These are phyloP conservation scores for Blakeslea trispora DNA, from an alignment of 371 early-diverging fungal genomes.

Conservation along the genomic window DNA sequence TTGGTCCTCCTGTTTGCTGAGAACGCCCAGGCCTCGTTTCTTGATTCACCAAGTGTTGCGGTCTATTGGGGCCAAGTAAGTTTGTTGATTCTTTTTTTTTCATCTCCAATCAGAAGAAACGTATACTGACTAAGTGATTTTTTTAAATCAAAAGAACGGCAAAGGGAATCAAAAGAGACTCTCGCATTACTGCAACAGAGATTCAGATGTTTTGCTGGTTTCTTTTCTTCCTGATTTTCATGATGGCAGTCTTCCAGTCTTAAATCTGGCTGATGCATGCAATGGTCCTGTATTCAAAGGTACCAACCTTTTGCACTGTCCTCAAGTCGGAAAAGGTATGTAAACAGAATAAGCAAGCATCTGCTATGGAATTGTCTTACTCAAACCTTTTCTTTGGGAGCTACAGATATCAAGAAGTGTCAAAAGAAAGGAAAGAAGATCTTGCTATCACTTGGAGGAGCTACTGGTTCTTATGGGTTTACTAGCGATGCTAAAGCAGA, in stretches of 20 bases:
- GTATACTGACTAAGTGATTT: too few species aligned
- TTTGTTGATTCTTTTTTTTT: too few species aligned
- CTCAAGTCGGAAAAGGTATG: constrained; percentile 52
- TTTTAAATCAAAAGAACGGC: constrained; percentile 27
- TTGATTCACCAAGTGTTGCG: constrained; percentile 16
- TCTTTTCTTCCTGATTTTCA: constrained; percentile 61
- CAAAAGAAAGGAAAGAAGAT: constrained; percentile 65
- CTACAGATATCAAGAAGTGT: constrained; percentile 61
- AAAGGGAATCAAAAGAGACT: constrained; percentile 38
- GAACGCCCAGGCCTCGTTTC: constrained; percentile 4
- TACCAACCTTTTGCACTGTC: constrained; percentile 57
- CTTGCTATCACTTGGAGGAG: constrained; percentile 70
- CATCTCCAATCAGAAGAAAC: too few species aligned
- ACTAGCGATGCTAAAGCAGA: constrained; percentile 44
- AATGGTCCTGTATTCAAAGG: constrained; percentile 48
- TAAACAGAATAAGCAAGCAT: not conserved
- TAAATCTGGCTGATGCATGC: constrained; percentile 68
- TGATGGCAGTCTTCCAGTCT: constrained; percentile 39
- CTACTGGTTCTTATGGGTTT: constrained; percentile 62
- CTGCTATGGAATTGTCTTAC: not conserved
- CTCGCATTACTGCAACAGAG: constrained; percentile 56
- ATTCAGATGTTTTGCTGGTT: constrained; percentile 58
- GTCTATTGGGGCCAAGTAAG: constrained; percentile 33
- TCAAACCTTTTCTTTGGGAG: not conserved
- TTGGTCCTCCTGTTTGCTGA: too few species aligned